Base-by-base conservation (phyloP, 1,284 basidiomycete genomes). In the Phlebopus sp. region DNA sequence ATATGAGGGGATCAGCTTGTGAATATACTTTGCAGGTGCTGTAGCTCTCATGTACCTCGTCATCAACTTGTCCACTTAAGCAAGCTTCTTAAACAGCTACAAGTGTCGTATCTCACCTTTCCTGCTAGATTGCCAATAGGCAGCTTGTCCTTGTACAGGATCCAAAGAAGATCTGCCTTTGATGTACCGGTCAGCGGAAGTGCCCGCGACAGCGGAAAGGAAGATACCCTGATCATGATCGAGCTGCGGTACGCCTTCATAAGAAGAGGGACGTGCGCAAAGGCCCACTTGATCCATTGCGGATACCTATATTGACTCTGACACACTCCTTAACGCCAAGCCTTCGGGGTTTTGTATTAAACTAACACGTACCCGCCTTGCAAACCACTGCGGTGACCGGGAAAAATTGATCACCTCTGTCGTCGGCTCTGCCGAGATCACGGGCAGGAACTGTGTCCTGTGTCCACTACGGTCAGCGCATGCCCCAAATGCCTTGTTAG, bases 391-490 rank as follows among this genome's bases (percentile, higher is more conserved):
- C 32, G 73, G 76, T 34, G 74, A 78, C 42, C 79, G 69, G 52
- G 73, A 75, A 54, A 82, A 76, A 55, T 79, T 78, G 50, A 75
- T 62, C 34, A 84, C 70, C 50, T 73, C 54, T n/a, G 74, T 72
- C 8, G 72, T 68, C 15, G 70, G 65, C 53, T 80, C 77, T 39
- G 63, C 58, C n/a, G 76, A 67, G 43, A 81, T 76, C 46, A 69
- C 60, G 29, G 78, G 77, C 27, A 81, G 57, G 36, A 81, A 70
- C 54, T 81, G 78, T 11, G 76, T 77, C n/a, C 81, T 81, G 53
- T 23, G 43, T 37, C 32, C 37, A 54, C 46, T 32, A 23, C 39
- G 44, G 34, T 49, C 27, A 46, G 46, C 36, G 37, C 50, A 53
- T 34, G 41, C 52, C 44, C 47, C 40, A 46, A 37, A 49, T 50